A percentile compares a stretch with the other conserved stretches of the same genome.
Evolutionary conservation across 176 grass and related monocot species (phyloP).

Genomic region (Eleusine indica): DNA sequence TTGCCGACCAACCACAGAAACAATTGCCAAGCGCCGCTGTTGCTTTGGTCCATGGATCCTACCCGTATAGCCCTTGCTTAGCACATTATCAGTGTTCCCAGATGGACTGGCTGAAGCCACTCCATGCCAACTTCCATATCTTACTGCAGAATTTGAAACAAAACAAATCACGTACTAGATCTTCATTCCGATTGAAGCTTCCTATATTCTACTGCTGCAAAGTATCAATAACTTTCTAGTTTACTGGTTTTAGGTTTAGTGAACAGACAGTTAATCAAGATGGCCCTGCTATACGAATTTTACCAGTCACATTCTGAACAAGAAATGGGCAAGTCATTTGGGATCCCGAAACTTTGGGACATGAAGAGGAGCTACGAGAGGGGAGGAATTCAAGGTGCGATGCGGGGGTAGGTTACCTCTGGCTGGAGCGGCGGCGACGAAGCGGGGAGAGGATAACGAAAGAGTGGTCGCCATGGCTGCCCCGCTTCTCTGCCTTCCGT

Average conservation of each 20-base stretch:
- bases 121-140: conserved; percentile 15
- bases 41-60: conserved; percentile 1
- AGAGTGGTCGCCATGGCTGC: conserved; percentile 51
- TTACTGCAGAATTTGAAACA: conserved; percentile 36
- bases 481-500: neutral
- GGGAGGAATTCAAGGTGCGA: neutral
- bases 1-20: conserved; percentile 55
- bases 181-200: neutral
- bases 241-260: neutral
- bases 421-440: conserved; percentile 38
- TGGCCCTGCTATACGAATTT: neutral
- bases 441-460: conserved; percentile 50
- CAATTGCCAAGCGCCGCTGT: conserved; percentile 33
- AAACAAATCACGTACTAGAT: conserved; percentile 16
- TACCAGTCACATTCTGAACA: neutral
- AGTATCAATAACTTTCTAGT: neutral
- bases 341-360: neutral
- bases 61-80: conserved; percentile 26
- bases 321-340: neutral
- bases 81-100: conserved; percentile 5
- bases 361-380: neutral
- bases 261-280: neutral
- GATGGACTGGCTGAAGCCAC: conserved; percentile 23
- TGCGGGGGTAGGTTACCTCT: conserved; percentile 36
- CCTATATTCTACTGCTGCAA: neutral